phyloP scores from a whole-genome alignment of 2,329 filamentous ascomycete species.

The Neonectria ditissima region DNA sequence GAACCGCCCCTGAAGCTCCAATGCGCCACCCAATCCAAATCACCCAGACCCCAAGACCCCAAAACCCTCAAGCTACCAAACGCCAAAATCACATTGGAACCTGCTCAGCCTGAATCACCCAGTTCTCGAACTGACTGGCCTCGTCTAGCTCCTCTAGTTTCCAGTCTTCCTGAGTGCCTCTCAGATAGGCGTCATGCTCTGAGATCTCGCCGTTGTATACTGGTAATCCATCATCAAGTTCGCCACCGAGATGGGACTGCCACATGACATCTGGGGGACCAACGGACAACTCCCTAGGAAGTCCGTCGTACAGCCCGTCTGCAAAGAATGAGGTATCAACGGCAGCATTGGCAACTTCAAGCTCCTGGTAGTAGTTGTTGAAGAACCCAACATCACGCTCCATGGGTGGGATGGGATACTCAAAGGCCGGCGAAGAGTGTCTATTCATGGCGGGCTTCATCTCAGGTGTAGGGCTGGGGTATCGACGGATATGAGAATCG shows the following conservation, averaged over 20 bases:
- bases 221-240: slow-evolving; percentile 25
- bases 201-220: slow-evolving; percentile 26
- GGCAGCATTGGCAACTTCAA: slow-evolving; percentile 1
- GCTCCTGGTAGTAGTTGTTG: slow-evolving; percentile 25
- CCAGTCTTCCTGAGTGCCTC: slow-evolving; percentile 51
- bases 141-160: slow-evolving; percentile 50
- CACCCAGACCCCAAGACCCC: slow-evolving; percentile 1
- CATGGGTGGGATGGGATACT: slow-evolving; percentile 31
- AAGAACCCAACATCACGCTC: slow-evolving; percentile 20
- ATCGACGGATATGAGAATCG: slow-evolving; percentile 27
- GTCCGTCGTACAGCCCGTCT: slow-evolving; percentile 21
- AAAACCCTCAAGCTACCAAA: slow-evolving; percentile 1
- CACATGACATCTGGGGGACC: slow-evolving; percentile 28
- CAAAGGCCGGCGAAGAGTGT: slow-evolving; percentile 36
- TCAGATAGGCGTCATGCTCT: slow-evolving; percentile 47
- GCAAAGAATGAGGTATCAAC: slow-evolving; percentile 21
- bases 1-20: slow-evolving; percentile 20
- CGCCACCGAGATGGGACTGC: slow-evolving; percentile 20
- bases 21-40: slow-evolving; percentile 20
- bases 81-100: slow-evolving; percentile 29
- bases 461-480: slow-evolving; percentile 12
- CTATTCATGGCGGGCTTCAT: slow-evolving; percentile 31
- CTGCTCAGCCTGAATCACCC: slow-evolving; percentile 48
- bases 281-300: slow-evolving; percentile 24
- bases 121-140: slow-evolving; percentile 47